A percentile compares a stretch with the other conserved stretches of the same genome.
Conservation (phyloP, 2,329 filamentous ascomycete species). For the Hypoxylon sp. region DNA sequence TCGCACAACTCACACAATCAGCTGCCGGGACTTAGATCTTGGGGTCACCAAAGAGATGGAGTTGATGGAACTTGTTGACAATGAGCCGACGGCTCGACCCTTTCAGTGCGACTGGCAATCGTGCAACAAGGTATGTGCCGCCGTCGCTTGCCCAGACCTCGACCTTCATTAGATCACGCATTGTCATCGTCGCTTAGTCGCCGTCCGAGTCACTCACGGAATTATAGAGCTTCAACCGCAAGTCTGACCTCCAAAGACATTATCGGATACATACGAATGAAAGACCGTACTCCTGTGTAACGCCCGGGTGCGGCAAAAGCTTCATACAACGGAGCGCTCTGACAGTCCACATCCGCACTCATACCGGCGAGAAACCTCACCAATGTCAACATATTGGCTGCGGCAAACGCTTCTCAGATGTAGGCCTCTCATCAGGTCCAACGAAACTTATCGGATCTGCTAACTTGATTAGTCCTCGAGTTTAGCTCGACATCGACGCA, state of each 20-base stretch:
- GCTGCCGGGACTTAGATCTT: constrained; percentile 36
- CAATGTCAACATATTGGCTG: constrained; percentile 76
- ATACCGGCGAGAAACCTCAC: constrained; percentile 80
- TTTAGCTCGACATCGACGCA: constrained; percentile 74
- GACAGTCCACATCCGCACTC: constrained; percentile 79
- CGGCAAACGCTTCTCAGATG: constrained; percentile 79
- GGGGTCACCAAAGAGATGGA: constrained; percentile 65
- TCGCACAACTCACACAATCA: constrained; percentile 44
- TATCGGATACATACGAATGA: constrained; percentile 81
- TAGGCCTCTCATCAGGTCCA: constrained; percentile 57
- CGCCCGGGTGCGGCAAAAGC: constrained; percentile 75
- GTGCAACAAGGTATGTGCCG: constrained; percentile 70
- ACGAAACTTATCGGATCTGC: constrained; percentile 16
- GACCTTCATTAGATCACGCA: constrained; percentile 1
- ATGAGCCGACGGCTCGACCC: constrained; percentile 73
- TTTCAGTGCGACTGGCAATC: constrained; percentile 75
- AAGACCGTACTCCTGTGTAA: constrained; percentile 74
- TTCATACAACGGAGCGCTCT: constrained; percentile 80
- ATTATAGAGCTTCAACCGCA: constrained; percentile 78
- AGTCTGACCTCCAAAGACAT: constrained; percentile 78
- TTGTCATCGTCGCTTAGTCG: constrained; percentile 13
- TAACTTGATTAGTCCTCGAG: constrained; percentile 71
- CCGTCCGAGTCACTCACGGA: constrained; percentile 35
- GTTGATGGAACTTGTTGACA: constrained; percentile 75
- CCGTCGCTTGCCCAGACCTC: constrained; percentile 1